Evolutionary conservation across 2,329 filamentous ascomycete genomes (phyloP), one percentile per base, ranked within the genome.

Genomic region (Ascocoryne sarcoides): DNA sequence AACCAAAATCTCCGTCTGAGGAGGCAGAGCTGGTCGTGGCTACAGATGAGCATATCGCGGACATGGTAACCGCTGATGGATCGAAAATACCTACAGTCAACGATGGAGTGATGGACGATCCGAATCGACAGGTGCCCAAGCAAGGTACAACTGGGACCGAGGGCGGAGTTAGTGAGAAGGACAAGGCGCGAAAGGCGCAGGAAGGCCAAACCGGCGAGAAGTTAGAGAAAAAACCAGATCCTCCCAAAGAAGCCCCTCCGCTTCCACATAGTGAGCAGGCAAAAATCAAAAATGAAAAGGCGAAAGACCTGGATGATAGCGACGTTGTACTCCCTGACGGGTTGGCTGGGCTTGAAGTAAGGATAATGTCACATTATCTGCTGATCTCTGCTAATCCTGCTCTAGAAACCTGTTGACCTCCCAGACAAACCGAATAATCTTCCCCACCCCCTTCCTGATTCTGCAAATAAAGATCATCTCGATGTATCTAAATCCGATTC

Each of bases 61-160:
- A 77, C 44, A 66, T 68, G 35, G 73, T 69, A 18, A 59, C 74
- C 8, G 61, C 76, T 32, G 72, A 79, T 39, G 76, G 76, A 50
- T 71, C 72, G 56, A 75, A 71, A 60, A 76, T 81, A 16, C 76
- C 76, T 19, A 68, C 77, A 48, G 68, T 66, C 45, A 79, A 81
- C 51, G 78, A 94, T 59, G 87, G 89, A 30, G 87, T 95, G 43
- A 95, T 95, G 90, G 84, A 94, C 57, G 89, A 95, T 61, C 84
- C 82, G 48, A 75, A 84, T 58, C 72, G 87, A 50, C 65, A 73
- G 28, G 73, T 76, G 30, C 86, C 89, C 4, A 89, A 88, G 59
- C 75, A 88, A 60, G 90, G 89, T 34, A 93, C 86, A 2, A 85
- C 83, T 3, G 90, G 90, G 29, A 94, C 85, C 2, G 84, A 89